These are phyloP conservation scores for Barbarea vulgaris DNA, from an alignment of 345 rosid genomes.

Conservation along the genomic window DNA sequence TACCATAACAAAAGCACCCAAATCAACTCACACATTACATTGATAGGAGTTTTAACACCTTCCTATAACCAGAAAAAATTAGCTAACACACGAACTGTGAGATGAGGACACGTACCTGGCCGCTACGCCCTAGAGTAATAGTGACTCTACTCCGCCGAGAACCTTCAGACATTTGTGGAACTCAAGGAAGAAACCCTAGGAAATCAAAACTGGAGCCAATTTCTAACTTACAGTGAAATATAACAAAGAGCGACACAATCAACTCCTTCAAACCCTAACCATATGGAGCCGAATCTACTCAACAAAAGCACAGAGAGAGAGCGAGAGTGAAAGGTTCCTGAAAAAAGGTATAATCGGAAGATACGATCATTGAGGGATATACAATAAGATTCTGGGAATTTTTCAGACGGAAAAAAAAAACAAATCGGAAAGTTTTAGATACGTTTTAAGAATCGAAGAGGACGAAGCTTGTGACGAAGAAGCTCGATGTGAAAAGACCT, in stretches of 20 bases:
- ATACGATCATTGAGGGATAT: not conserved
- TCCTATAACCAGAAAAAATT: not conserved
- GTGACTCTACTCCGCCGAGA: constrained; percentile 70
- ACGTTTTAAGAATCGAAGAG: constrained; percentile 19
- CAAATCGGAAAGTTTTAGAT: not conserved
- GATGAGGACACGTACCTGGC: constrained; percentile 59
- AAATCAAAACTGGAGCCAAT: constrained; percentile 27
- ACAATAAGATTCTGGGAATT: not conserved
- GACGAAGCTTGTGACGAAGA: constrained; percentile 19
- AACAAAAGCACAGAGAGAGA: constrained; percentile 20
- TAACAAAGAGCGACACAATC: constrained; percentile 22
- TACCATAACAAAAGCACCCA: not conserved
- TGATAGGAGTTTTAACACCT: not conserved
- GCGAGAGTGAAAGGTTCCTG: constrained; percentile 9
- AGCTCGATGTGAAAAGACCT: not conserved
- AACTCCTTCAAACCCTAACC: constrained; percentile 34
- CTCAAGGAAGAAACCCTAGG: constrained; percentile 46
- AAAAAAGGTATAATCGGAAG: not conserved
- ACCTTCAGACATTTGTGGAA: constrained; percentile 66
- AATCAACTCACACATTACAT: not conserved
- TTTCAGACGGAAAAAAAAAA: not conserved
- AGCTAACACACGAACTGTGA: not conserved
- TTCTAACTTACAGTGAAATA: not conserved
- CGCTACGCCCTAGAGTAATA: constrained; percentile 79
- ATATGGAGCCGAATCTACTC: constrained; percentile 14